Evolutionary conservation across 2,329 filamentous ascomycete species (phyloP), one percentile per base, ranked within the genome.

Genomic region (Daldinia sp.): DNA sequence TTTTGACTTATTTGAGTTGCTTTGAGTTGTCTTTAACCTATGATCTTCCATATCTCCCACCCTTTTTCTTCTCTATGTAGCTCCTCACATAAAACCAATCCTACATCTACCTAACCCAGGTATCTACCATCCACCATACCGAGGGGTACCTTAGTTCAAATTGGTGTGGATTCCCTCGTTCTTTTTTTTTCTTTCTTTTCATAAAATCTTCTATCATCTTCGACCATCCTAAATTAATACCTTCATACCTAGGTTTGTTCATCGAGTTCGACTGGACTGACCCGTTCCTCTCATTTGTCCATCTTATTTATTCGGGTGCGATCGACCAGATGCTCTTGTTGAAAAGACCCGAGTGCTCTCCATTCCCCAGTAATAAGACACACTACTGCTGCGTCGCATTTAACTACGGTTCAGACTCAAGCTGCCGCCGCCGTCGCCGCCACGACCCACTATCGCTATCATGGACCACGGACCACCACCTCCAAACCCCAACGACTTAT

Each of bases 401-500:
- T 56, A 55, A 67, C 43, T 56, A 54, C 56, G 9, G 34, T 47
- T 59, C 58, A 62, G 41, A 29, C 61, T 29, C 56, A 67, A 57
- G 47, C 52, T 62, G 17, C 63, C 19, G 47, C 47, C 54, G 52
- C 51, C 58, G 52, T 39, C 54, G 61, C 53, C 53, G 58, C 41
- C 56, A 55, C 61, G 61, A 61, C 59, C 61, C 66, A 63, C 65
- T 39, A 66, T 53, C 63, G 50, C 61, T 50, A 66, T 55, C 64
- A 73, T 73, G 72, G 71, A 74, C 53, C 68, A 69, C 58, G 53
- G 68, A 62, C 72, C 75, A 68, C 76, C 73, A 63, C 71, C n/a
- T n/a, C n/a, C 71, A 68, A 73, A 72, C 49, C 66, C 69, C 69
- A 77, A 76, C 68, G 70, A 74, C 70, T 71, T 77, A 49, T 79